Percentiles rank a stretch among this genome's conserved stretches.
Conservation (phyloP, 257 asterid species). For the Lycium barbarum region DNA sequence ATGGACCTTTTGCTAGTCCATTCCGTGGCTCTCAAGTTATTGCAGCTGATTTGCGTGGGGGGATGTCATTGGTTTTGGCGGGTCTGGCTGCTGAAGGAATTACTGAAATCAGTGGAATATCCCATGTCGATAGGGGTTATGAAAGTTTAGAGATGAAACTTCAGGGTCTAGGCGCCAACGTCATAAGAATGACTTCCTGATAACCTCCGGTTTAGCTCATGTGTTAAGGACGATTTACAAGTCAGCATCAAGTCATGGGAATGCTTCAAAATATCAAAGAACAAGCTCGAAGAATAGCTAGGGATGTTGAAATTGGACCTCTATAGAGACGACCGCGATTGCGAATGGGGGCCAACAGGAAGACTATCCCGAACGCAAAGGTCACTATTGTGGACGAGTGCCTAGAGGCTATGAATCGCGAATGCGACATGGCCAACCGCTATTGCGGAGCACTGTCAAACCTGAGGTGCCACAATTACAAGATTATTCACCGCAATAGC, state of each 20-base stretch:
- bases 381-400: too few relatives aligned
- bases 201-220: too few relatives aligned
- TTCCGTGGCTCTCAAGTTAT: constrained; percentile 43
- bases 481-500: background rate
- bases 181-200: constrained; percentile 29
- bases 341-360: too few relatives aligned
- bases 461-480: too few relatives aligned
- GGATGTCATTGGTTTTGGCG: constrained; percentile 50
- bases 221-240: background rate
- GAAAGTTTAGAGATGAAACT: constrained; percentile 55
- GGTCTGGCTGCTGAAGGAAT: constrained; percentile 55
- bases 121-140: constrained; percentile 47
- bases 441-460: too few relatives aligned
- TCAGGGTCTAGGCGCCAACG: constrained; percentile 44
- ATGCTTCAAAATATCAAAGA: background rate
- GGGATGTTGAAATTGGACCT: background rate
- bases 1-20: constrained; percentile 33
- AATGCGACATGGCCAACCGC: too few relatives aligned
- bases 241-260: background rate
- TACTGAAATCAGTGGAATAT: constrained; percentile 43
- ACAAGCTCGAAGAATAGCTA: background rate
- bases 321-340: too few relatives aligned
- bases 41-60: constrained; percentile 52
- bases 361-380: too few relatives aligned
- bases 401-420: too few relatives aligned